Base-by-base conservation (phyloP, 2,329 filamentous ascomycete genomes). In the Metarhizium robertsii region DNA sequence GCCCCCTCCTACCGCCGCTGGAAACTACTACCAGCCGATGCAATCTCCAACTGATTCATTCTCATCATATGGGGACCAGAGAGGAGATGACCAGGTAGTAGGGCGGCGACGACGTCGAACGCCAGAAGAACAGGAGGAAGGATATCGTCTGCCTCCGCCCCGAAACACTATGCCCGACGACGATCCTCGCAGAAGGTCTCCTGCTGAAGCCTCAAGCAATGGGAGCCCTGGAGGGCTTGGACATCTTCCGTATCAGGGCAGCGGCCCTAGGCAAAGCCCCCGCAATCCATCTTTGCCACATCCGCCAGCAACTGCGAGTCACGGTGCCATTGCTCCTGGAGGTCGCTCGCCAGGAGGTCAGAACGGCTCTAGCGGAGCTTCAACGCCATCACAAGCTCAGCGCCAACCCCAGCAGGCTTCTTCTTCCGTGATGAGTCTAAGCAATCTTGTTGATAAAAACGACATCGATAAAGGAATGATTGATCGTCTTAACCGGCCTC, bases 381-480 rank as follows among this genome's bases (percentile, higher is more conserved):
- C 70, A 56, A 69, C 70, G 50, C 61, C 70, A 14, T 61, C 66
- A 20, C 67, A 65, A 63, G 53, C 32, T 38, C 66, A 57, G 58
- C 63, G 53, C 38, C 58, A 54, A 32, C 59, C 53, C 11, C 64
- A 58, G 51, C 55, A 52, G 52, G 63, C 61, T 36, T 60, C 65
- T 14, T 54, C 64, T 11, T 79, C 76, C n/a, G 72, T 78, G 25
- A 81, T 80, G 78, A 80, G 76, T 61, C 62, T 79, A 45, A 76
- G 74, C 62, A 78, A 77, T 56, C 67, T 79, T 58, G 75, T 80
- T 63, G 78, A 76, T 32, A 74, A 73, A 61, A 76, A 71, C 60
- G 79, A 81, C 55, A 80, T 82, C 56, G 80, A 83, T 61, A 73
- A 73, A 60, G 74, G 69, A 57, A 83, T 83, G 80, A 70, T 83